Percentiles rank a stretch among this genome's conserved stretches.
These are phyloP conservation scores for Micractinium sp. DNA, from an alignment of 139 green algal genomes.

Conservation along the genomic window DNA sequence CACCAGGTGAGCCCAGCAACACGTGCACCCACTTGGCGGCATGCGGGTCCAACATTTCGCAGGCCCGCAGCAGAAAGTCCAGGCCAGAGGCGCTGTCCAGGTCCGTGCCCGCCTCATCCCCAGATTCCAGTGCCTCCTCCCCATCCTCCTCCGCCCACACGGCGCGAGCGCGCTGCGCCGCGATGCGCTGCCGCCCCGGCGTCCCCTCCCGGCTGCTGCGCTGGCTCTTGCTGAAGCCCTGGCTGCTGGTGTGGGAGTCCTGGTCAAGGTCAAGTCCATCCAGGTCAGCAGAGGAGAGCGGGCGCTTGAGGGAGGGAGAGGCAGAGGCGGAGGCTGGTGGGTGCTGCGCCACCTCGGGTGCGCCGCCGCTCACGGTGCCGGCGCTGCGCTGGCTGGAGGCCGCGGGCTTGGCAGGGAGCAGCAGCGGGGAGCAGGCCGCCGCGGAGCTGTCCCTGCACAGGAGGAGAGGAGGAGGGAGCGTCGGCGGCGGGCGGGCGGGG, in stretches of 20 bases:
- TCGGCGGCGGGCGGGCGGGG: no score
- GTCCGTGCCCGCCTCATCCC: background rate
- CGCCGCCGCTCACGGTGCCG: conserved; percentile 31
- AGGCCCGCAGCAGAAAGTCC: conserved; percentile 30
- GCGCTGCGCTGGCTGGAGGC: conserved; percentile 24
- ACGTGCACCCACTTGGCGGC: background rate
- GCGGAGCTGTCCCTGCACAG: background rate
- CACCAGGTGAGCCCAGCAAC: no score
- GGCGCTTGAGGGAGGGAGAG: conserved; percentile 26
- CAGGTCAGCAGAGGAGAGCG: background rate
- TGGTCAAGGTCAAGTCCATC: background rate
- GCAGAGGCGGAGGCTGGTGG: background rate
- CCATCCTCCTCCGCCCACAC: background rate
- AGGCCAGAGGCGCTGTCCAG: background rate
- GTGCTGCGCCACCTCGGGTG: conserved; percentile 14
- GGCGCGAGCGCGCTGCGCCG: background rate
- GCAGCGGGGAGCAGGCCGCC: background rate
- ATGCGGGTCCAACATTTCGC: conserved; percentile 34
- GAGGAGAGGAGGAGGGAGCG: background rate
- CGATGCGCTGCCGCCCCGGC: background rate
- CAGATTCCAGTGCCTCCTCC: background rate
- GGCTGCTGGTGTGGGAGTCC: conserved; percentile 14
- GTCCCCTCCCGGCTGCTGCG: conserved; percentile 21
- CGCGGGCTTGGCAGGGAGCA: background rate
- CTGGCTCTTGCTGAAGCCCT: conserved; percentile 22